These are phyloP conservation scores for Chrysopogon serrulatus DNA, from an alignment of 176 grass and related monocot genomes.

Conservation along the genomic window DNA sequence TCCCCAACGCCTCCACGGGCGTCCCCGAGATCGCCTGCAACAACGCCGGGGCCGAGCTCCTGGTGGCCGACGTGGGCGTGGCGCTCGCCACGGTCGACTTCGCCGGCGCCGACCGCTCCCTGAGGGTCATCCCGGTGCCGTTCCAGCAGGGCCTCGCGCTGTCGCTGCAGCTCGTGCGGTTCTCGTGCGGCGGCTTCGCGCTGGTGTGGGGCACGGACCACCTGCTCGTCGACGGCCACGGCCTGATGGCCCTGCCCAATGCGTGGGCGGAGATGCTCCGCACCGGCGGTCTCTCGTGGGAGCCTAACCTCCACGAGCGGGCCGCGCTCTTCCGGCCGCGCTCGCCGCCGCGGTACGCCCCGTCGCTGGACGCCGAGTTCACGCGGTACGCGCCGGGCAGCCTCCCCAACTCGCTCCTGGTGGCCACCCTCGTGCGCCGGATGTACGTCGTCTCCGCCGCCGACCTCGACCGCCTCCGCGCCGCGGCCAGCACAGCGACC, in stretches of 20 bases:
- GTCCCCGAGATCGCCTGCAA: conserved; percentile 35
- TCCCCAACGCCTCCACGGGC: neutral
- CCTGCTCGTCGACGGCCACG: conserved; percentile 61
- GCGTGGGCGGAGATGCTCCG: conserved; percentile 49
- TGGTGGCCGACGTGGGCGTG: conserved; percentile 8
- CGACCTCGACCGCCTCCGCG: conserved; percentile 43
- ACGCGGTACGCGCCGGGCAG: conserved; percentile 8
- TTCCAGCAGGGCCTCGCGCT: conserved; percentile 44
- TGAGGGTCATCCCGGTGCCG: conserved; percentile 26
- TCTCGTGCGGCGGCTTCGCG: conserved; percentile 65
- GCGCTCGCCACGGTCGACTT: conserved; percentile 44
- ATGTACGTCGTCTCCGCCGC: conserved; percentile 45
- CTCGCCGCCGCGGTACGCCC: conserved; percentile 25
- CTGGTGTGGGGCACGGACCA: conserved; percentile 62
- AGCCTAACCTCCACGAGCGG: conserved; percentile 42
- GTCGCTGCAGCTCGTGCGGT: conserved; percentile 63
- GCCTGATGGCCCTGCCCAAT: conserved; percentile 37
- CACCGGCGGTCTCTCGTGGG: conserved; percentile 14
- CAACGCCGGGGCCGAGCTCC: conserved; percentile 61
- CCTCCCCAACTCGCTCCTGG: conserved; percentile 45
- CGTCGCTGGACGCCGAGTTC: conserved; percentile 51
- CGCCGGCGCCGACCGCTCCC: conserved; percentile 30
- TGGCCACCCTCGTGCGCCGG: conserved; percentile 35
- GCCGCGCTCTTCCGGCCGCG: no score
- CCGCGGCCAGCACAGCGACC: neutral